Evolutionary conservation across 176 grass and related monocot genomes (phyloP).

Genomic region (Echinochloa phyllopogon): DNA sequence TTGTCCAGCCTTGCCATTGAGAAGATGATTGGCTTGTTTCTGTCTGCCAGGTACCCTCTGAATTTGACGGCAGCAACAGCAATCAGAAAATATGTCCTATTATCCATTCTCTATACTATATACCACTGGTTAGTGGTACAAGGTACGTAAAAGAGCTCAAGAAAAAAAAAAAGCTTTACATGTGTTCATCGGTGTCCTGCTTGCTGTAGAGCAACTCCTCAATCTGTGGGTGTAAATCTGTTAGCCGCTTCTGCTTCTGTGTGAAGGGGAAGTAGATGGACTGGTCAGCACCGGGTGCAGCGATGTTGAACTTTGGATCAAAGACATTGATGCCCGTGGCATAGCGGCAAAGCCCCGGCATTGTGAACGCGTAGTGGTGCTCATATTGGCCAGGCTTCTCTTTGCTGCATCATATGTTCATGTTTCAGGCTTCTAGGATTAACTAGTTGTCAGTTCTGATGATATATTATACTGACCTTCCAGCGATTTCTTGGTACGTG

Average conservation of each 20-base stretch:
- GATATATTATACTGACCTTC: slow-evolving; percentile 52
- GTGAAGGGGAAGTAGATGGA: slow-evolving; percentile 94
- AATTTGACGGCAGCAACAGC: slow-evolving; percentile 3
- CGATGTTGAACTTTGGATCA: slow-evolving; percentile 96
- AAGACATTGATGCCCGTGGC: slow-evolving; percentile 90
- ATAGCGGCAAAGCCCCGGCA: slow-evolving; percentile 87
- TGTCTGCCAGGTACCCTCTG: slow-evolving; percentile 83
- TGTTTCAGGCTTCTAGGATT: slow-evolving; percentile 1
- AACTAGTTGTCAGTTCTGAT: background rate
- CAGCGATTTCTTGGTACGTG: slow-evolving; percentile 97
- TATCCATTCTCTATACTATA: no score
- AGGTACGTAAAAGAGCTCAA: no score
- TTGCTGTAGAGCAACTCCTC: slow-evolving; percentile 91
- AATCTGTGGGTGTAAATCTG: slow-evolving; percentile 67
- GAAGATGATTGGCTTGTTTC: slow-evolving; percentile 88
- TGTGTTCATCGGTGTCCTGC: slow-evolving; percentile 72
- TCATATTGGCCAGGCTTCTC: slow-evolving; percentile 94
- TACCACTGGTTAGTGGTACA: no score
- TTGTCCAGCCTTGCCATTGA: slow-evolving; percentile 96
- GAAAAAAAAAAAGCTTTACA: no score
- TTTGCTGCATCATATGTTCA: slow-evolving; percentile 64
- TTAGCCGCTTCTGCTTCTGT: slow-evolving; percentile 84
- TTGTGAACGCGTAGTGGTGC: slow-evolving; percentile 83
- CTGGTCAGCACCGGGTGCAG: slow-evolving; percentile 90
- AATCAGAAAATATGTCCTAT: slow-evolving; percentile 42